These are phyloP conservation scores for Arabidopsis arenosa DNA, from an alignment of 345 rosid genomes.

Conservation along the genomic window DNA sequence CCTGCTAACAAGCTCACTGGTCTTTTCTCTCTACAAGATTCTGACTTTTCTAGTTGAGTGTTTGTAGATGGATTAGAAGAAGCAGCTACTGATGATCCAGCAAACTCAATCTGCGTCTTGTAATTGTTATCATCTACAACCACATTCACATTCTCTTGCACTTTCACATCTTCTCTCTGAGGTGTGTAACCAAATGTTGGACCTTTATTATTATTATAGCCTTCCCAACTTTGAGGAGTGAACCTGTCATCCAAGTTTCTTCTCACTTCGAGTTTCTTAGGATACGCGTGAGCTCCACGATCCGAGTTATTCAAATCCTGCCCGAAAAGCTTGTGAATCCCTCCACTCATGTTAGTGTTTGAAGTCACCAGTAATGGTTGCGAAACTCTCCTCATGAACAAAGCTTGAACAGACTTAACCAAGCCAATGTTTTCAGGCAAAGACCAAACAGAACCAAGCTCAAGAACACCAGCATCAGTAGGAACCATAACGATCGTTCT, in stretches of 20 bases:
- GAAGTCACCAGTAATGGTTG: slow-evolving; percentile 18
- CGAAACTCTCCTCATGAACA: slow-evolving; percentile 53
- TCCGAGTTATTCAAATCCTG: slow-evolving; percentile 63
- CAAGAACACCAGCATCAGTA: slow-evolving; percentile 91
- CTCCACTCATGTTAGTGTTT: slow-evolving; percentile 40
- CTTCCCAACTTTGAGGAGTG: slow-evolving; percentile 54
- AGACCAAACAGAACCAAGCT: slow-evolving; percentile 89
- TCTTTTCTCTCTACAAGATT: slow-evolving; percentile 64
- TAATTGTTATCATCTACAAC: slow-evolving; percentile 54
- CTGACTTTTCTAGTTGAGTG: slow-evolving; percentile 67
- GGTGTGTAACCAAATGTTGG: slow-evolving; percentile 53
- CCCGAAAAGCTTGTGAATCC: slow-evolving; percentile 73
- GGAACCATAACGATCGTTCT: slow-evolving; percentile 81
- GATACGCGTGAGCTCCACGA: slow-evolving; percentile 43
- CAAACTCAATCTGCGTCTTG: slow-evolving; percentile 76
- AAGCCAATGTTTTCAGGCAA: slow-evolving; percentile 68
- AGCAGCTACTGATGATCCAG: slow-evolving; percentile 47
- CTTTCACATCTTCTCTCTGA: slow-evolving; percentile 49
- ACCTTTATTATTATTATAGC: slow-evolving; percentile 48
- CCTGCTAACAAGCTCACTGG: slow-evolving; percentile 36
- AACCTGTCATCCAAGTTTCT: slow-evolving; percentile 70
- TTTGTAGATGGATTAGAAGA: slow-evolving; percentile 61
- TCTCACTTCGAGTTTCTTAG: slow-evolving; percentile 77
- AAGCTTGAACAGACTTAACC: slow-evolving; percentile 58
- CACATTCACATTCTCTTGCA: slow-evolving; percentile 58